Evolutionary conservation across 2,329 filamentous ascomycete species (phyloP).

Genomic region (Ilyonectria destructans): DNA sequence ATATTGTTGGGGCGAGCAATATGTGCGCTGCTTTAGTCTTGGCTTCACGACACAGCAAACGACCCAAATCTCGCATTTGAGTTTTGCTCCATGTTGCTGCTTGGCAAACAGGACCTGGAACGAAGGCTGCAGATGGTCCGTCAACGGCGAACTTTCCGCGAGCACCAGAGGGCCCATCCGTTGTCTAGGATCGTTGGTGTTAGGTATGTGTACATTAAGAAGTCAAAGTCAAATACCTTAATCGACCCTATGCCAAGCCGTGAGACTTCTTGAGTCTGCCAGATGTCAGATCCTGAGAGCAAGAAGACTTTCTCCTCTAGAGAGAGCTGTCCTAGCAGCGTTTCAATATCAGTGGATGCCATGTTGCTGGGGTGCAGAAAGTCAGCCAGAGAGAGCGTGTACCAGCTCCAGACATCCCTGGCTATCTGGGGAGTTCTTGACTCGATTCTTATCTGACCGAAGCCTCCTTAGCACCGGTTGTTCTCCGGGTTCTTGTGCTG

Average conservation of each 20-base stretch:
- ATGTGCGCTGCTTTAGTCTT: slow-evolving; percentile 77
- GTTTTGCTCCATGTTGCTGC: slow-evolving; percentile 32
- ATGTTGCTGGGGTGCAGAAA: neutral
- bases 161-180: slow-evolving; percentile 29
- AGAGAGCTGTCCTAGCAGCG: slow-evolving; percentile 13
- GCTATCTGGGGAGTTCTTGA: neutral
- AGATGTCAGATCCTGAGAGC: slow-evolving; percentile 27
- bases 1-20: slow-evolving; percentile 76
- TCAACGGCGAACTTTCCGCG: slow-evolving; percentile 29
- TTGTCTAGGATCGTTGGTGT: slow-evolving; percentile 13
- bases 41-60: slow-evolving; percentile 67
- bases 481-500: neutral
- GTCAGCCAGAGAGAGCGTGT: neutral
- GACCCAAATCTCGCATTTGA: slow-evolving; percentile 20
- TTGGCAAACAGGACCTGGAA: slow-evolving; percentile 34
- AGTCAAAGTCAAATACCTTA: slow-evolving; percentile 14
- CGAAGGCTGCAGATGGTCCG: slow-evolving; percentile 30
- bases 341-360: neutral
- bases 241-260: slow-evolving; percentile 29
- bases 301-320: slow-evolving; percentile 30
- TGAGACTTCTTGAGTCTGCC: slow-evolving; percentile 30
- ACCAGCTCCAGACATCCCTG: neutral
- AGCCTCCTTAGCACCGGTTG: neutral
- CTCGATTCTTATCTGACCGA: neutral
- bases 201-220: neutral